These are phyloP conservation scores for Kalanchoe fedtschenkoi DNA, from an alignment of 164 flowering plant species.

Conservation along the genomic window DNA sequence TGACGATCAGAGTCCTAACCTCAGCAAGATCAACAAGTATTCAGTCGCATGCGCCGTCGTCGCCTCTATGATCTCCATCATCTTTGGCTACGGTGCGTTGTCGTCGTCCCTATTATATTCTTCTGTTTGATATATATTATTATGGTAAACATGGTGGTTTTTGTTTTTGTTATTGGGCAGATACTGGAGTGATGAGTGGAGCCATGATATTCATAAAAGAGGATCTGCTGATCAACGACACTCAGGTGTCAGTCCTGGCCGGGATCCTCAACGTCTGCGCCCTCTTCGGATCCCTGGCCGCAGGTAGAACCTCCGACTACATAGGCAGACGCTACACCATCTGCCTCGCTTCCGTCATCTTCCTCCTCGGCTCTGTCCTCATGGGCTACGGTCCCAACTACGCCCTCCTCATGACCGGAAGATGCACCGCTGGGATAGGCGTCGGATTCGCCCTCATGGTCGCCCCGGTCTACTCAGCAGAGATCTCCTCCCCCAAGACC, in stretches of 20 bases:
- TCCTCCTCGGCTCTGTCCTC: slow-evolving; percentile 35
- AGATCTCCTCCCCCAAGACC: slow-evolving; percentile 26
- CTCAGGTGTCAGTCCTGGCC: slow-evolving; percentile 24
- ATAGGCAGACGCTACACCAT: slow-evolving; percentile 55
- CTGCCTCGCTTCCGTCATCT: slow-evolving; percentile 28
- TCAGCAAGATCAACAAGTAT: slow-evolving; percentile 19
- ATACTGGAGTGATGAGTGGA: slow-evolving; percentile 42
- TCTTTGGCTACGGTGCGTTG: slow-evolving; percentile 39
- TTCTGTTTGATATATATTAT: too few relatives aligned
- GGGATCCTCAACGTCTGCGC: slow-evolving; percentile 34
- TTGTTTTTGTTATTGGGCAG: slow-evolving; percentile 6
- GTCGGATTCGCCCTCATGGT: slow-evolving; percentile 52
- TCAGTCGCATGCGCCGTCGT: slow-evolving; percentile 27
- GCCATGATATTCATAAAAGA: slow-evolving; percentile 37
- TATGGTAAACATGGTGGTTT: background rate
- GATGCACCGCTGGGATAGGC: slow-evolving; percentile 39
- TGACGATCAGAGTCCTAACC: background rate
- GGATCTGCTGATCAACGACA: slow-evolving; percentile 23
- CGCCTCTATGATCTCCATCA: slow-evolving; percentile 34
- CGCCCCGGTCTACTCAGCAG: slow-evolving; percentile 52
- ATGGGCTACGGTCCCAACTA: slow-evolving; percentile 45
- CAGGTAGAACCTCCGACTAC: slow-evolving; percentile 44
- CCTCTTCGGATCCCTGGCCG: slow-evolving; percentile 24
- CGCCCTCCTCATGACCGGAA: slow-evolving; percentile 30
- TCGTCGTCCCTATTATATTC: too few relatives aligned